Percentiles rank a stretch among this genome's conserved stretches.
Evolutionary conservation across 129 eudicot genomes (phyloP).

Genomic region (Flaveria trinervia): DNA sequence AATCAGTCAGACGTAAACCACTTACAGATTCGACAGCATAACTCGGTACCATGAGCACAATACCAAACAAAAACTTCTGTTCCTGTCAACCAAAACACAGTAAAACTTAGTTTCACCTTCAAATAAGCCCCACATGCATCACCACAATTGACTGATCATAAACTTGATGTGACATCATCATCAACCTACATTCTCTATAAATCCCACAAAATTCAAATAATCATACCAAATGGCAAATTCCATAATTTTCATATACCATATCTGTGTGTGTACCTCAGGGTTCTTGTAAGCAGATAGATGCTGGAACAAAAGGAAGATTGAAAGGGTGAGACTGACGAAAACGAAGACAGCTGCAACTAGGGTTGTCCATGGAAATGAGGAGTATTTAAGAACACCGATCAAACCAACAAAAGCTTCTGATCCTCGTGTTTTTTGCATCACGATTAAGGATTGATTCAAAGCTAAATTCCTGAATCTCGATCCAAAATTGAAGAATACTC

Average conservation of each 20-base stretch:
- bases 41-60: slow-evolving; percentile 91
- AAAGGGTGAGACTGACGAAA: slow-evolving; percentile 64
- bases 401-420: slow-evolving; percentile 36
- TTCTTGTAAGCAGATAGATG: slow-evolving; percentile 91
- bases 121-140: slow-evolving; percentile 2
- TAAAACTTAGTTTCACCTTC: slow-evolving; percentile 13
- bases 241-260: neutral
- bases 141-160: neutral
- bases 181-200: neutral
- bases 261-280: slow-evolving; percentile 70
- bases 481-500: neutral
- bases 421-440: slow-evolving; percentile 55
- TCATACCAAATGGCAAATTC: neutral
- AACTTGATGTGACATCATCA: neutral
- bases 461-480: slow-evolving; percentile 3
- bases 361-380: slow-evolving; percentile 79
- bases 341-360: slow-evolving; percentile 68
- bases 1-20: slow-evolving; percentile 4
- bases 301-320: slow-evolving; percentile 78
- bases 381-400: slow-evolving; percentile 32
- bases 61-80: slow-evolving; percentile 92
- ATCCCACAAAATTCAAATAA: neutral
- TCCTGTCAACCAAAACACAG: slow-evolving; percentile 53
- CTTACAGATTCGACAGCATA: slow-evolving; percentile 97
- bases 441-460: slow-evolving; percentile 19